Conservation (phyloP, 208 protist species). For the Crithidia fasciculata region DNA sequence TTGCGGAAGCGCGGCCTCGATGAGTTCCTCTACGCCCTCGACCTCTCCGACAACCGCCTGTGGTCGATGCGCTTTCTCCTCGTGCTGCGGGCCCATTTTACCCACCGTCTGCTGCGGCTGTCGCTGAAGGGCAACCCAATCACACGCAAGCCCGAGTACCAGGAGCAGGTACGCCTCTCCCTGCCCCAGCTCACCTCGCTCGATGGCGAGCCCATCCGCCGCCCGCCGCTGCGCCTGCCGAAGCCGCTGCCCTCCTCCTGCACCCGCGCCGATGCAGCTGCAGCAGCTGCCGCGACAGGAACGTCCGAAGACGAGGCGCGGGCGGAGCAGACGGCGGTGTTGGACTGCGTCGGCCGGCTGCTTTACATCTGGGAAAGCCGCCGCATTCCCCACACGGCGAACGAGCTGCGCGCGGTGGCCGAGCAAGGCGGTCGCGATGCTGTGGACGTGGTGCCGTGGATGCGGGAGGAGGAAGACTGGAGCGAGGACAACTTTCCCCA, state of each 20-base stretch:
- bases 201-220: slow-evolving; percentile 79
- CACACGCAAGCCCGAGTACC: slow-evolving; percentile 88
- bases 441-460: not conserved
- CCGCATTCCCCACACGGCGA: slow-evolving; percentile 66
- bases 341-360: slow-evolving; percentile 66
- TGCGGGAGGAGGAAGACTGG: slow-evolving; percentile 61
- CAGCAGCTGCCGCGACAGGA: not conserved
- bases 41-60: slow-evolving; percentile 80
- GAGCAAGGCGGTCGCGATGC: no score
- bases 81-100: slow-evolving; percentile 67
- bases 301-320: slow-evolving; percentile 17
- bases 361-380: slow-evolving; percentile 81
- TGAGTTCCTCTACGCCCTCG: slow-evolving; percentile 65
- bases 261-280: slow-evolving; percentile 42
- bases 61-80: slow-evolving; percentile 84
- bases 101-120: slow-evolving; percentile 73
- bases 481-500: slow-evolving; percentile 87
- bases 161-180: slow-evolving; percentile 79
- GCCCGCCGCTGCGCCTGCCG: slow-evolving; percentile 69
- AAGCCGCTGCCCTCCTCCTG: slow-evolving; percentile 51
- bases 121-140: slow-evolving; percentile 80
- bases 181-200: slow-evolving; percentile 81
- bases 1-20: slow-evolving; percentile 66
- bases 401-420: no score
- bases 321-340: slow-evolving; percentile 31